A percentile compares a stretch with the other conserved stretches of the same genome.
Conservation (phyloP, 345 rosid genomes). For the thale cress (Arabidopsis thaliana) region TAIR10.1 NC_003070.9:841001-841500, state of each 20-base stretch:
- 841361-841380: slow-evolving; percentile 61
- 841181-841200: slow-evolving; percentile 84
- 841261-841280: slow-evolving; percentile 85
- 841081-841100: slow-evolving; percentile 84
- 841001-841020: not conserved
- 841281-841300: slow-evolving; percentile 73
- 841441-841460: slow-evolving; percentile 81
- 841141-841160: slow-evolving; percentile 82
- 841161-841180: slow-evolving; percentile 91
- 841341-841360: slow-evolving; percentile 62
- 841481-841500: slow-evolving; percentile 79
- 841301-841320: slow-evolving; percentile 71
- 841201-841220: slow-evolving; percentile 93
- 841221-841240: slow-evolving; percentile 76
- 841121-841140: slow-evolving; percentile 54
- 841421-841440: slow-evolving; percentile 84
- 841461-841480: slow-evolving; percentile 60
- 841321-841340: slow-evolving; percentile 82
- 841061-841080: slow-evolving; percentile 58
- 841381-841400: slow-evolving; percentile 54
- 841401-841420: slow-evolving; percentile 61
- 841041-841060: slow-evolving; percentile 49
- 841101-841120: slow-evolving; percentile 64
- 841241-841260: slow-evolving; percentile 96
- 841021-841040: slow-evolving; percentile 1